These are phyloP conservation scores for thale cress (Arabidopsis thaliana) DNA, from an alignment of 345 rosid species.

Conservation along the genomic window DNA sequence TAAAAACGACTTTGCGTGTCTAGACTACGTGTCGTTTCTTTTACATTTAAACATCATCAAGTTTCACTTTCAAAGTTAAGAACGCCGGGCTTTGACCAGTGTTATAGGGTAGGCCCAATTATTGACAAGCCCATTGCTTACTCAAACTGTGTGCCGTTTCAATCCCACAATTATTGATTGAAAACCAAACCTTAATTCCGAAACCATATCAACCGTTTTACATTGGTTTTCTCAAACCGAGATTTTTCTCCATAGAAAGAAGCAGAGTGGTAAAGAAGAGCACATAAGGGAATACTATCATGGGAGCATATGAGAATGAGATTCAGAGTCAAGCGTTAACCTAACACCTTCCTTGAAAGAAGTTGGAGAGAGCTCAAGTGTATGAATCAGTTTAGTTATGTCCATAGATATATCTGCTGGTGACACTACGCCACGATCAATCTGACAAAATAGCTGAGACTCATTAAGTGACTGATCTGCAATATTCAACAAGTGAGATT, in stretches of 20 bases:
- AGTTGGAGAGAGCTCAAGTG: constrained; percentile 58
- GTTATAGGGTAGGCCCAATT: constrained; percentile 1
- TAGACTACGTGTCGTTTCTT: constrained; percentile 35
- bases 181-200: background rate
- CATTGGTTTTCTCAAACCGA: background rate
- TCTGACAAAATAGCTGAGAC: constrained; percentile 48
- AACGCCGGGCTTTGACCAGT: background rate
- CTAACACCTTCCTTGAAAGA: constrained; percentile 69
- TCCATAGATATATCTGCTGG: constrained; percentile 96
- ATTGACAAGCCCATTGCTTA: background rate
- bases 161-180: too few relatives aligned
- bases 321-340: constrained; percentile 60
- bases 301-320: constrained; percentile 15
- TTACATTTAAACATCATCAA: constrained; percentile 1
- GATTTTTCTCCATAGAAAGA: background rate
- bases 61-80: background rate
- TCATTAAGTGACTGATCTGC: background rate
- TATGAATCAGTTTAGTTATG: constrained; percentile 64
- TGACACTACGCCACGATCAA: constrained; percentile 74
- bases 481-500: background rate
- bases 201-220: background rate
- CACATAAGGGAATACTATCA: background rate
- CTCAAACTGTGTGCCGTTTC: background rate
- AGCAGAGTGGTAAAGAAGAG: background rate
- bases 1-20: background rate